Evolutionary conservation across 805 yeast genomes (phyloP).

Genomic region (Candida peoriensis): DNA sequence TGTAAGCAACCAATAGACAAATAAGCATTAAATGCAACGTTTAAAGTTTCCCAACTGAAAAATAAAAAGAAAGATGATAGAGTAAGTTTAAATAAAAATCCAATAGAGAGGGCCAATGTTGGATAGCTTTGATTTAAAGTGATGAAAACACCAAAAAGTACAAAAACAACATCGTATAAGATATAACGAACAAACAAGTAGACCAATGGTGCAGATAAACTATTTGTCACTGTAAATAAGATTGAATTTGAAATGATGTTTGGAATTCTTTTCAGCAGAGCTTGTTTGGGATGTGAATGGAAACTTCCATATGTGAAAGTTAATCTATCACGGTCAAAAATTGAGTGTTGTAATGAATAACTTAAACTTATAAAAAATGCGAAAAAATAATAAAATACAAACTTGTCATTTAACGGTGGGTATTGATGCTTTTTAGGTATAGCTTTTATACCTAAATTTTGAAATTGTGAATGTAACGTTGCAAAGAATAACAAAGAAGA

Average conservation of each 20-base stretch:
- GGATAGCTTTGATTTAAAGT: slow-evolving; percentile 40
- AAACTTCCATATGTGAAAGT: slow-evolving; percentile 36
- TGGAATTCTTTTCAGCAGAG: slow-evolving; percentile 24
- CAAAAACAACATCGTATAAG: slow-evolving; percentile 35
- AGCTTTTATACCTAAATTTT: slow-evolving; percentile 18
- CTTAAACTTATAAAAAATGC: slow-evolving; percentile 34
- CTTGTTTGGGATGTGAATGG: slow-evolving; percentile 33
- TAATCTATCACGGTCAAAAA: slow-evolving; percentile 52
- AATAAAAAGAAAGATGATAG: slow-evolving; percentile 31
- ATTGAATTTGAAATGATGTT: slow-evolving; percentile 35
- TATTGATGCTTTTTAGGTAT: slow-evolving; percentile 35
- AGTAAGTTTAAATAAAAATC: slow-evolving; percentile 27
- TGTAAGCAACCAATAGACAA: slow-evolving; percentile 69
- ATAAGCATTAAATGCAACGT: slow-evolving; percentile 58
- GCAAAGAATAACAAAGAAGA: slow-evolving; percentile 22
- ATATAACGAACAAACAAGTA: slow-evolving; percentile 36
- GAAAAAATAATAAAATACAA: slow-evolving; percentile 46
- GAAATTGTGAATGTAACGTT: slow-evolving; percentile 20
- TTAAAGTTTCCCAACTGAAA: slow-evolving; percentile 48
- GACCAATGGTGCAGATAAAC: slow-evolving; percentile 25
- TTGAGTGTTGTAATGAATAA: slow-evolving; percentile 47
- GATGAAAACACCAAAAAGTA: slow-evolving; percentile 26
- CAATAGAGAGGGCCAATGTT: slow-evolving; percentile 28
- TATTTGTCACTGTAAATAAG: slow-evolving; percentile 23
- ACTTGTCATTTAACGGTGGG: slow-evolving; percentile 37